A percentile compares a stretch with the other conserved stretches of the same genome.
Conservation (phyloP, 2,329 filamentous ascomycete genomes). For the Monosporascus sp. region DNA sequence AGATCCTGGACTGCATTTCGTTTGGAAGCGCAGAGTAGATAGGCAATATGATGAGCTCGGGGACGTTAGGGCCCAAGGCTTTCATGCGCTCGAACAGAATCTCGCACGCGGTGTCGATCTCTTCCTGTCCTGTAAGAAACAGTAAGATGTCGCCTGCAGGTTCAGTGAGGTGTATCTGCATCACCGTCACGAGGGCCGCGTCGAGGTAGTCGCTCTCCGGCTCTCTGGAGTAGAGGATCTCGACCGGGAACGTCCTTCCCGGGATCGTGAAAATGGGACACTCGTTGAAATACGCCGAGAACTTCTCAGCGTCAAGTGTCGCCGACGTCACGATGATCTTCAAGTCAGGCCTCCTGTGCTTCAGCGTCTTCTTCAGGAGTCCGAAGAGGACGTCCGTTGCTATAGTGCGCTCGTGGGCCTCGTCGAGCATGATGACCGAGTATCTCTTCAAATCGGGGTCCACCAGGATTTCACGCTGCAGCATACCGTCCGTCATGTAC, state of each 20-base stretch:
- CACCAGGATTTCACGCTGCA: conserved; percentile 89
- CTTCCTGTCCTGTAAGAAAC: conserved; percentile 95
- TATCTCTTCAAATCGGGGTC: conserved; percentile 87
- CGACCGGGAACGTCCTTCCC: conserved; percentile 89
- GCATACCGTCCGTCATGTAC: conserved; percentile 99
- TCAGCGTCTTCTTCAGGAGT: conserved; percentile 86
- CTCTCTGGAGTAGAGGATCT: conserved; percentile 91
- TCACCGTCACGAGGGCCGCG: conserved; percentile 88
- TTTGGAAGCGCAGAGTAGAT: conserved; percentile 93
- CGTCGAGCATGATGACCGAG: conserved; percentile 95
- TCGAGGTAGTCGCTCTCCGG: conserved; percentile 96
- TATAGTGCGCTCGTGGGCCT: conserved; percentile 96
- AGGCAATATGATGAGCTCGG: conserved; percentile 85
- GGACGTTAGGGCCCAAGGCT: conserved; percentile 81
- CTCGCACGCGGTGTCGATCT: conserved; percentile 93
- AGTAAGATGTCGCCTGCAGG: conserved; percentile 91
- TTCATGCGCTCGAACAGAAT: conserved; percentile 96
- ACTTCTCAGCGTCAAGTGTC: conserved; percentile 94
- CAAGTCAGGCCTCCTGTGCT: conserved; percentile 70
- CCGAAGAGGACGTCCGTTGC: conserved; percentile 94
- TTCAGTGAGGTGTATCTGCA: conserved; percentile 96
- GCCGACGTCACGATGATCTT: conserved; percentile 96
- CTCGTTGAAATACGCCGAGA: conserved; percentile 91
- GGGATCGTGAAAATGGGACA: conserved; percentile 97
- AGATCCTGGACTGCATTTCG: conserved; percentile 91